phyloP scores from a whole-genome alignment of 1,284 basidiomycete genomes.

The Flammula alnicola region DNA sequence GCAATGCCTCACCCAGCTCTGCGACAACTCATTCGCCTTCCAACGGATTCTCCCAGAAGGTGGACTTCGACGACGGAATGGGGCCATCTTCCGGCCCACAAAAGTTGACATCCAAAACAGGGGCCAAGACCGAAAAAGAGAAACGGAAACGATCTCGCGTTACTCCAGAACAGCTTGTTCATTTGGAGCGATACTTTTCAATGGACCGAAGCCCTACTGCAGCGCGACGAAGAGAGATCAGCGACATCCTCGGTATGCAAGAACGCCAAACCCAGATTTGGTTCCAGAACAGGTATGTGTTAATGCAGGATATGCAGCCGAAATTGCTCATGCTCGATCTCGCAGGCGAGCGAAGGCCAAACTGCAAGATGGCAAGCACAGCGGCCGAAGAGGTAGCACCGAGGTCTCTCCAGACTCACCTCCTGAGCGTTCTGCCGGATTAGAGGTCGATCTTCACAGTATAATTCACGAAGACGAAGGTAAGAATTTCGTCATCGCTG shows the following conservation, averaged over 20 bases:
- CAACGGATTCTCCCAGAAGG: conserved; percentile 22
- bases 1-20: conserved; percentile 16
- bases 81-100: no score
- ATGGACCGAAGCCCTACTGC: conserved; percentile 74
- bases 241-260: conserved; percentile 76
- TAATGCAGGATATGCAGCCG: neutral
- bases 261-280: conserved; percentile 87
- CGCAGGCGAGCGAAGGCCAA: conserved; percentile 80
- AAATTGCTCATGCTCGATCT: neutral
- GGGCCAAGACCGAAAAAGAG: conserved; percentile 47
- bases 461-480: conserved; percentile 76
- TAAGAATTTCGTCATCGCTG: conserved; percentile 41
- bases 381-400: conserved; percentile 38
- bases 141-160: conserved; percentile 80
- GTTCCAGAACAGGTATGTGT: conserved; percentile 80
- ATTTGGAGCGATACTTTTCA: conserved; percentile 72
- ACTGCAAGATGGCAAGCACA: conserved; percentile 62
- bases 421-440: conserved; percentile 55
- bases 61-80: no score
- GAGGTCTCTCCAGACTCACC: conserved; percentile 54
- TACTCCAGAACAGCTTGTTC: conserved; percentile 73
- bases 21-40: conserved; percentile 14
- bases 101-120: no score
- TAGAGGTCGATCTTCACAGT: conserved; percentile 61
- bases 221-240: conserved; percentile 71